These are phyloP conservation scores for Sonneratia alba DNA, from an alignment of 345 rosid genomes.

Conservation along the genomic window DNA sequence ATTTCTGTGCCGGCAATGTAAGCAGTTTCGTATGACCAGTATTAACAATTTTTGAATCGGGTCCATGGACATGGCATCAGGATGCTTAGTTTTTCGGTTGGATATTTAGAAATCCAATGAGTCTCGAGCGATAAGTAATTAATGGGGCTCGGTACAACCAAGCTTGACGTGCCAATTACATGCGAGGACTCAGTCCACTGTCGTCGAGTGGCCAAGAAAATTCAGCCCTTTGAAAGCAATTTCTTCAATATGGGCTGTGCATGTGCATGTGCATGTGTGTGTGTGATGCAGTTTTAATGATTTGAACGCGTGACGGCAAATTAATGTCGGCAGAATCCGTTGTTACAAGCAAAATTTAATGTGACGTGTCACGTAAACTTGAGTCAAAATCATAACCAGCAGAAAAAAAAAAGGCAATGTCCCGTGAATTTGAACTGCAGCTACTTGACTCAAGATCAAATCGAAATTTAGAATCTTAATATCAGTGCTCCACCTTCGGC, in stretches of 20 bases:
- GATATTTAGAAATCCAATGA: no score
- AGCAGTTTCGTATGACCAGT: no score
- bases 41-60: no score
- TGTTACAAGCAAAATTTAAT: not conserved
- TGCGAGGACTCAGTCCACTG: not conserved
- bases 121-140: not conserved
- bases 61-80: no score
- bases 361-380: not conserved
- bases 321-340: not conserved
- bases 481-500: no score
- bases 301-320: not conserved
- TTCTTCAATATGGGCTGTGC: no score
- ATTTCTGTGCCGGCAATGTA: not conserved
- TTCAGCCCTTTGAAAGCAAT: not conserved
- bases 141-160: not conserved
- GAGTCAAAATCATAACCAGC: not conserved
- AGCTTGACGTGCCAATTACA: not conserved
- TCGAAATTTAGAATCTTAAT: no score
- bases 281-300: not conserved
- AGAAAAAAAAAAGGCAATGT: no score
- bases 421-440: no score
- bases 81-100: no score
- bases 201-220: not conserved
- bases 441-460: no score
- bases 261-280: not conserved